Conservation (phyloP, 805 yeast genomes). For the Ogataea pignaliae region DNA sequence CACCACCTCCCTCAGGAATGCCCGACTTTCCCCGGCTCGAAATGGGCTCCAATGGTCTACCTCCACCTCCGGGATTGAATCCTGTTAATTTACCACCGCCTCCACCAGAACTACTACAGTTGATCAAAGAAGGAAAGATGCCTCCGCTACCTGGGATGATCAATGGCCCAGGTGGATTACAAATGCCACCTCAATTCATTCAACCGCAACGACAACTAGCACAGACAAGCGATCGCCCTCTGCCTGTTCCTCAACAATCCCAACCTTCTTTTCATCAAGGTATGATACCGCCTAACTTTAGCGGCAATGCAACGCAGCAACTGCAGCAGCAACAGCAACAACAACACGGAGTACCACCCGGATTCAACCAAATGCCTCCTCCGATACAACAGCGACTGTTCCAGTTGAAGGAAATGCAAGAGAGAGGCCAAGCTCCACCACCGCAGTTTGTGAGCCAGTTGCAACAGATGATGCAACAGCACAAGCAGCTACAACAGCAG, state of each 20-base stretch:
- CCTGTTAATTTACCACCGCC: conserved; percentile 22
- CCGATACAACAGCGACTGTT: neutral
- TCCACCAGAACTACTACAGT: conserved; percentile 25
- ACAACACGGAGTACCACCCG: neutral
- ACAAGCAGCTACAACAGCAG: conserved; percentile 1
- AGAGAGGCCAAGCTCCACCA: neutral
- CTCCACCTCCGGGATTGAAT: conserved; percentile 10
- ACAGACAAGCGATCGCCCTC: neutral
- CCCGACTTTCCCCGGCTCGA: neutral
- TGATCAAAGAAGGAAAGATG: conserved; percentile 25
- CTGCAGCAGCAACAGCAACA: too few species aligned
- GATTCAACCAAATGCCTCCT: neutral
- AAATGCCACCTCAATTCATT: neutral
- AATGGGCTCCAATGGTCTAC: neutral
- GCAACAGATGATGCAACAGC: conserved; percentile 1
- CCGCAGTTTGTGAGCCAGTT: neutral
- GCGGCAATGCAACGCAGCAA: too few species aligned
- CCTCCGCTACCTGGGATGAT: conserved; percentile 27
- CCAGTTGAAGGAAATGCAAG: neutral
- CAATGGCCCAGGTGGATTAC: neutral
- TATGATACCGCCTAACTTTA: too few species aligned
- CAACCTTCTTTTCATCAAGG: neutral
- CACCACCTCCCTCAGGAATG: conserved; percentile 9
- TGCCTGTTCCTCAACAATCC: neutral
- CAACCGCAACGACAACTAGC: neutral